phyloP scores from a whole-genome alignment of 2,329 filamentous ascomycete species.

The Didymella sp. region DNA sequence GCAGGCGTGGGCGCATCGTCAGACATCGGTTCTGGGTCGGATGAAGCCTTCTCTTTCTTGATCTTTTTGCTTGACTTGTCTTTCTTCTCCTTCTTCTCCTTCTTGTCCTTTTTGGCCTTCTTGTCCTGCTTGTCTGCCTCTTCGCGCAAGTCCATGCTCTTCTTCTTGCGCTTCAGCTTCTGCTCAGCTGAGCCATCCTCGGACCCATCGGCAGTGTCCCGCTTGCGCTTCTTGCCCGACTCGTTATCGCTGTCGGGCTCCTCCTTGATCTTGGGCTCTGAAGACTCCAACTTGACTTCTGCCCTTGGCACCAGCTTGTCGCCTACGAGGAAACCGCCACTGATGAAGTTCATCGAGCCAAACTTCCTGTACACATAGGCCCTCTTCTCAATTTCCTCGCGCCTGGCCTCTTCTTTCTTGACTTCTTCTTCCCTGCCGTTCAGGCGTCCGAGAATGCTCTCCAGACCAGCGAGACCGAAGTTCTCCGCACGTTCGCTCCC shows the following conservation, averaged over 20 bases:
- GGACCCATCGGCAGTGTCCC: constrained; percentile 36
- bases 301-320: constrained; percentile 47
- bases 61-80: constrained; percentile 29
- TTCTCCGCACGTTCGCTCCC: constrained; percentile 72
- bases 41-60: constrained; percentile 39
- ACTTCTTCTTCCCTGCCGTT: constrained; percentile 86
- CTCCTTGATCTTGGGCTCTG: constrained; percentile 55
- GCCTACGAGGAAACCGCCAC: constrained; percentile 75
- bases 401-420: constrained; percentile 71
- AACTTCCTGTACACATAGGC: constrained; percentile 77
- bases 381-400: constrained; percentile 74
- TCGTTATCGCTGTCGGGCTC: constrained; percentile 46
- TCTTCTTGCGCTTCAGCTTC: constrained; percentile 50
- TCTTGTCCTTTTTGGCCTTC: constrained; percentile 32
- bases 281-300: constrained; percentile 50
- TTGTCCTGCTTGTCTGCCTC: constrained; percentile 35
- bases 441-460: constrained; percentile 82
- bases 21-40: constrained; percentile 31
- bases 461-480: constrained; percentile 86
- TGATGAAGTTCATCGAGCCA: constrained; percentile 84
- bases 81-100: constrained; percentile 43
- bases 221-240: constrained; percentile 45
- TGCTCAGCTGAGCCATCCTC: constrained; percentile 43
- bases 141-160: constrained; percentile 43
- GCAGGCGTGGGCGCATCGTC: constrained; percentile 27